Percentiles rank a stretch among this genome's conserved stretches.
Evolutionary conservation across 2,329 filamentous ascomycete species (phyloP).

Genomic region (Chrysoporthe austroafricana): DNA sequence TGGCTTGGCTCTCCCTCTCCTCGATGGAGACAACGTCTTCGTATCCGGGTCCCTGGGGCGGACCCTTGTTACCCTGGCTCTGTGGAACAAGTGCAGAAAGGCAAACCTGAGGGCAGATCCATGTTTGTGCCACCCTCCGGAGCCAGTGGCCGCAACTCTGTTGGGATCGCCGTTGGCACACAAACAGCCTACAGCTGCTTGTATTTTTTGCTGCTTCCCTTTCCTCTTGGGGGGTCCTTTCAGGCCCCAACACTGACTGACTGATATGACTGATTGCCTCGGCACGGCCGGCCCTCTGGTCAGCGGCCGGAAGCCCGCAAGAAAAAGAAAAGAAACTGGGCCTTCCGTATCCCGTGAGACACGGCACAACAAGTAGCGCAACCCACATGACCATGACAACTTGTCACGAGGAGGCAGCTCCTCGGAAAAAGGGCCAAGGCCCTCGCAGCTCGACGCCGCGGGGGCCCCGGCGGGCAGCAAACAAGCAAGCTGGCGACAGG

Average conservation of each 20-base stretch:
- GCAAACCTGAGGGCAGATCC: slow-evolving; percentile 22
- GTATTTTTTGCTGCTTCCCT: neutral
- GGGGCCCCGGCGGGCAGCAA: neutral
- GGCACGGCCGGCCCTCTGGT: slow-evolving; percentile 13
- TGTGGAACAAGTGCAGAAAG: slow-evolving; percentile 17
- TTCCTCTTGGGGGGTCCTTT: neutral
- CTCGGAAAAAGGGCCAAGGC: too few species aligned
- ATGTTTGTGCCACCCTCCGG: slow-evolving; percentile 26
- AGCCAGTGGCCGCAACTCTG: slow-evolving; percentile 19
- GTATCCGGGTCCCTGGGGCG: slow-evolving; percentile 16
- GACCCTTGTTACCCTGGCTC: slow-evolving; percentile 22
- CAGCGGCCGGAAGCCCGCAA: neutral
- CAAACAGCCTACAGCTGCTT: slow-evolving; percentile 1
- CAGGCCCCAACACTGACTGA: neutral
- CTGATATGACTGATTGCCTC: neutral
- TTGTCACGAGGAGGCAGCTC: neutral
- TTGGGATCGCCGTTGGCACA: slow-evolving; percentile 7
- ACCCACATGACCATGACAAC: neutral
- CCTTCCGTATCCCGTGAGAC: slow-evolving; percentile 1
- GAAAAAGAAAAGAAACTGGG: neutral
- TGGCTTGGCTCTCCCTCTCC: neutral
- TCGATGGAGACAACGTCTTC: slow-evolving; percentile 20
- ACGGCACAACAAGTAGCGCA: neutral
- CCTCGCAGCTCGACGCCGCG: too few species aligned
- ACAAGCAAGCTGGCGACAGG: slow-evolving; percentile 19